Evolutionary conservation across 2,329 filamentous ascomycete genomes (phyloP).

Genomic region (Claviceps pusilla): DNA sequence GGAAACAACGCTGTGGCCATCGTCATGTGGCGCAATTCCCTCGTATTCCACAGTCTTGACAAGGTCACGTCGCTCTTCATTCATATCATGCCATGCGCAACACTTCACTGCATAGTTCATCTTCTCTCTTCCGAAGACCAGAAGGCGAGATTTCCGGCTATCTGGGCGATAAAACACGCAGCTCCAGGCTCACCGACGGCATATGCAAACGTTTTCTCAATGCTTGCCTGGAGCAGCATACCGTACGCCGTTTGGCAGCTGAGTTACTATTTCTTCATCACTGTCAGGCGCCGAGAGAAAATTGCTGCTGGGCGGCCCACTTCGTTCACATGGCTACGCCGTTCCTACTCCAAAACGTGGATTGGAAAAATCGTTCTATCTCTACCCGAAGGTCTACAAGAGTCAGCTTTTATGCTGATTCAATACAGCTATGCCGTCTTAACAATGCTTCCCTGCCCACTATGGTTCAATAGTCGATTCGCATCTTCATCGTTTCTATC

Average conservation of each 20-base stretch:
- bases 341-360: slow-evolving; percentile 77
- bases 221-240: slow-evolving; percentile 88
- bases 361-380: slow-evolving; percentile 74
- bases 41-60: slow-evolving; percentile 97
- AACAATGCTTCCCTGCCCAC: slow-evolving; percentile 84
- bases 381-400: slow-evolving; percentile 62
- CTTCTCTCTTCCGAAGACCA: slow-evolving; percentile 54
- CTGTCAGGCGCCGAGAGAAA: slow-evolving; percentile 83
- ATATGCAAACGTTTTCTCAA: slow-evolving; percentile 61
- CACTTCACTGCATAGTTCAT: slow-evolving; percentile 84
- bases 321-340: slow-evolving; percentile 92
- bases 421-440: slow-evolving; percentile 82
- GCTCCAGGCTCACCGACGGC: slow-evolving; percentile 59
- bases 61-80: slow-evolving; percentile 98
- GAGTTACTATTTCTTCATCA: slow-evolving; percentile 86
- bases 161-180: slow-evolving; percentile 63
- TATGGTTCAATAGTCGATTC: slow-evolving; percentile 87
- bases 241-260: slow-evolving; percentile 92
- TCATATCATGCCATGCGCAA: slow-evolving; percentile 95
- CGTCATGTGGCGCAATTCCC: slow-evolving; percentile 96
- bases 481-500: slow-evolving; percentile 64
- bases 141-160: slow-evolving; percentile 60
- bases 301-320: slow-evolving; percentile 91
- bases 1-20: slow-evolving; percentile 97
- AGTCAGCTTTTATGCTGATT: slow-evolving; percentile 87